Conservation (phyloP, 1,284 basidiomycete genomes). For the Hypsizygus ulmarius region DNA sequence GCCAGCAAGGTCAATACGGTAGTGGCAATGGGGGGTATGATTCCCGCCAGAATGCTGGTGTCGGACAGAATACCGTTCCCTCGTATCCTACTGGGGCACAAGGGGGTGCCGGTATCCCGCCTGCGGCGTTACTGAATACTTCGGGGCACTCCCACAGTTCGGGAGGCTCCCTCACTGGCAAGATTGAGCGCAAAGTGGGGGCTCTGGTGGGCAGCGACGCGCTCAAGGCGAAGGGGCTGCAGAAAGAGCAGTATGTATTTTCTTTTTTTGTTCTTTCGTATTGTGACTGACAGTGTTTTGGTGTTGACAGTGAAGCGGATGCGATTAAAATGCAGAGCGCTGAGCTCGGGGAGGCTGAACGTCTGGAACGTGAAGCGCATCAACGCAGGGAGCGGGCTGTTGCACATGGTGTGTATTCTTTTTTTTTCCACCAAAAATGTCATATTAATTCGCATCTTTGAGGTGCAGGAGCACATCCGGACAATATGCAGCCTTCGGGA, state of each 20-base stretch:
- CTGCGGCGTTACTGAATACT: conserved; percentile 10
- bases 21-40: too few relatives aligned
- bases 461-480: conserved; percentile 37
- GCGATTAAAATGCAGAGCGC: conserved; percentile 43
- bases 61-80: too few relatives aligned
- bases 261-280: background rate
- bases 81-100: too few relatives aligned
- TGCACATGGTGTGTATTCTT: conserved; percentile 39
- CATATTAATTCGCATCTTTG: background rate
- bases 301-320: conserved; percentile 41
- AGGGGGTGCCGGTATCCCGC: conserved; percentile 8
- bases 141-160: conserved; percentile 16
- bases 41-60: too few relatives aligned
- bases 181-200: conserved; percentile 49
- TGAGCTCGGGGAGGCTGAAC: conserved; percentile 54
- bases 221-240: conserved; percentile 47
- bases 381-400: conserved; percentile 51
- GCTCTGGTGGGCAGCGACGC: conserved; percentile 44
- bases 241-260: conserved; percentile 47
- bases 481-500: conserved; percentile 27
- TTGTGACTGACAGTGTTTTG: background rate
- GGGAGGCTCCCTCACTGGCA: conserved; percentile 38
- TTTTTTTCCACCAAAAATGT: background rate
- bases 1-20: too few relatives aligned
- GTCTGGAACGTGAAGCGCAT: conserved; percentile 48